Evolutionary conservation across 2,329 filamentous ascomycete species (phyloP).

Genomic region (Paracoccidioides brasiliensis): DNA sequence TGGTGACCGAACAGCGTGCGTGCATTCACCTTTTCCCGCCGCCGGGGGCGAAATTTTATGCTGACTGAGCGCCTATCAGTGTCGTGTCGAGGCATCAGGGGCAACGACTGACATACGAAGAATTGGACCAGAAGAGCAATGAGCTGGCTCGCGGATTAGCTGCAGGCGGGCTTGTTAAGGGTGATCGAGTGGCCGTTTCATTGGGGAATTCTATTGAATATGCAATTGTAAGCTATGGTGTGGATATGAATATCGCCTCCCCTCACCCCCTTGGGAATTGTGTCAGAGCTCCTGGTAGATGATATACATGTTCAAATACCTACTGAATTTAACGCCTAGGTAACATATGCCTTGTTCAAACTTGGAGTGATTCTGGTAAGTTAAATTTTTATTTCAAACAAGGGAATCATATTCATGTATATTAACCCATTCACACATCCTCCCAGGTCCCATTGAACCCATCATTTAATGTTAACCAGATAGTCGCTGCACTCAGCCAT

Average conservation of each 20-base stretch:
- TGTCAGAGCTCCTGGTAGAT: background rate
- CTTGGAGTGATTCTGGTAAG: conserved; percentile 73
- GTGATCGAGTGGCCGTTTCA: conserved; percentile 73
- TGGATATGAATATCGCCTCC: too few relatives aligned
- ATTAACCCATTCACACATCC: background rate
- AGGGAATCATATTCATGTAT: background rate
- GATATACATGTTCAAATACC: background rate
- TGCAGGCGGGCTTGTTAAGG: conserved; percentile 61
- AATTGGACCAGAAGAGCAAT: conserved; percentile 65
- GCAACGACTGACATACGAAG: conserved; percentile 55
- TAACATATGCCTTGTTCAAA: conserved; percentile 81
- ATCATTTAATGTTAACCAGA: conserved; percentile 67
- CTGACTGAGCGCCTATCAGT: conserved; percentile 19
- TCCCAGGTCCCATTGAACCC: conserved; percentile 73
- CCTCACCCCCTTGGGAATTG: background rate
- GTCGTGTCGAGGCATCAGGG: conserved; percentile 51
- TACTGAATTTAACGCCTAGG: conserved; percentile 17
- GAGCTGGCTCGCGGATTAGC: conserved; percentile 57
- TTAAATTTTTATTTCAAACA: background rate
- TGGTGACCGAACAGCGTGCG: conserved; percentile 41
- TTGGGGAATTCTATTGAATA: conserved; percentile 78
- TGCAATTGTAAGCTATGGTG: conserved; percentile 46
- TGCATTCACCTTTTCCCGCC: conserved; percentile 21
- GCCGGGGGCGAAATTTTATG: background rate
- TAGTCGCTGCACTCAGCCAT: conserved; percentile 64